Percentiles rank a stretch among this genome's conserved stretches.
Conservation (phyloP, 139 green algal genomes). For the Trebouxia sp. region DNA sequence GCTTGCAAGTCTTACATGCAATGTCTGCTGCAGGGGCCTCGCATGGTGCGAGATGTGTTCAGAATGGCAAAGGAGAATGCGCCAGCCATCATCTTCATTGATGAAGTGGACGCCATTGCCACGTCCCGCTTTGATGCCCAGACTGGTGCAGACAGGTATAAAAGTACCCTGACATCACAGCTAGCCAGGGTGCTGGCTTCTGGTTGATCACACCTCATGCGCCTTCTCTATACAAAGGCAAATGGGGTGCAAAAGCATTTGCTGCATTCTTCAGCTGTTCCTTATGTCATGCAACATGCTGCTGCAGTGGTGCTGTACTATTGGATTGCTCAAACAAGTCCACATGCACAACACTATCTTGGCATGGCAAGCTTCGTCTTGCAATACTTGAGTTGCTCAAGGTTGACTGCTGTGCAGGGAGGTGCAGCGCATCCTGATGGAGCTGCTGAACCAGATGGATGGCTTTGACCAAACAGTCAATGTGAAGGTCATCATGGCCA, state of each 20-base stretch:
- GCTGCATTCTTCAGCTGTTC: no score
- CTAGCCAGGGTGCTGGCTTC: no score
- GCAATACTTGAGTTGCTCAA: neutral
- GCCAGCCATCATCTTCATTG: constrained; percentile 99
- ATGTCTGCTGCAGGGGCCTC: constrained; percentile 70
- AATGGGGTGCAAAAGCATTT: no score
- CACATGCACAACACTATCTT: neutral
- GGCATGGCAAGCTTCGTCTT: neutral
- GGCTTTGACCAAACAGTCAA: constrained; percentile 98
- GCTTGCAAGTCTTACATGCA: neutral
- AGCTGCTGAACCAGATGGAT: constrained; percentile 99
- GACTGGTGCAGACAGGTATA: constrained; percentile 80
- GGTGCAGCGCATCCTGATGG: constrained; percentile 99
- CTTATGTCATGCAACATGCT: no score
- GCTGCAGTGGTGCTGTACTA: no score
- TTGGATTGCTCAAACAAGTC: no score
- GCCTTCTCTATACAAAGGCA: no score
- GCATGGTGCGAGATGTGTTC: constrained; percentile 99
- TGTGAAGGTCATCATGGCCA: constrained; percentile 99
- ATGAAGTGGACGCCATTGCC: constrained; percentile 96
- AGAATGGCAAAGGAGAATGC: constrained; percentile 97
- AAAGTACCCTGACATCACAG: neutral
- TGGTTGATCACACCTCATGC: no score
- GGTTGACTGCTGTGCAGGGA: constrained; percentile 63
- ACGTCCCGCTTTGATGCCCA: constrained; percentile 98